Base-by-base conservation (phyloP, 164 flowering plant genomes). In the Nymphaea colorata region DNA sequence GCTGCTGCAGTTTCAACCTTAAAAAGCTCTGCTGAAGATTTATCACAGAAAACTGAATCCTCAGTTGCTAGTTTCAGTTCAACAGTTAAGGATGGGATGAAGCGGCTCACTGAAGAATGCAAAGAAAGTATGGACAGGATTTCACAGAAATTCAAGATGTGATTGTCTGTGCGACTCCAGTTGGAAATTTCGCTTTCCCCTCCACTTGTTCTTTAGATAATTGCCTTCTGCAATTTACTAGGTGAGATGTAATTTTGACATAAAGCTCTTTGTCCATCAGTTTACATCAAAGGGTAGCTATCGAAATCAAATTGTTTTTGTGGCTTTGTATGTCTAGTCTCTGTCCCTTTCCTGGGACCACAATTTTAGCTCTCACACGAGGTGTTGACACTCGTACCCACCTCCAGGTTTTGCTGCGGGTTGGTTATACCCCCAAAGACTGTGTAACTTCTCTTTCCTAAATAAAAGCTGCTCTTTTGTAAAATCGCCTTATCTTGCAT, bases 121-220 rank as follows among this genome's bases (percentile, higher is more conserved):
- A 81, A 79, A 71, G 96, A 78, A 64, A 90, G 96, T 59, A 87
- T 90, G 47, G 91, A 79, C 76, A 91, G 85, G 74, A 72, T 93
- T 62, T 80, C 91, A 16, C 97, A 93, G 71, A 91, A 78, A 73
- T 93, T 91, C 81, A 89, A 88, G 82, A 71, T 85, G 62, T 86
- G 81, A 82, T 41, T 61, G 25, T 41, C 57, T 68, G 36, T 55
- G 57, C 4, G 14, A 51, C 12, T 51, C 14, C 8, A 51, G 14
- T 51, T 51, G 57, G 57, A 51, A 51, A 3, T 51, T 51, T 51
- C 57, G 14, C 57, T 8, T 51, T 51, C 14, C 14, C 14, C 57
- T 8, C 12, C 57, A 51, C 12, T 51, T 51, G 55, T 47, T 3
- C 57, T 51, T 51, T 51, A 51, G 12, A 51, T 51, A 15, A 51